phyloP scores from a whole-genome alignment of 345 rosid species.

The Kernera saxatilis region DNA sequence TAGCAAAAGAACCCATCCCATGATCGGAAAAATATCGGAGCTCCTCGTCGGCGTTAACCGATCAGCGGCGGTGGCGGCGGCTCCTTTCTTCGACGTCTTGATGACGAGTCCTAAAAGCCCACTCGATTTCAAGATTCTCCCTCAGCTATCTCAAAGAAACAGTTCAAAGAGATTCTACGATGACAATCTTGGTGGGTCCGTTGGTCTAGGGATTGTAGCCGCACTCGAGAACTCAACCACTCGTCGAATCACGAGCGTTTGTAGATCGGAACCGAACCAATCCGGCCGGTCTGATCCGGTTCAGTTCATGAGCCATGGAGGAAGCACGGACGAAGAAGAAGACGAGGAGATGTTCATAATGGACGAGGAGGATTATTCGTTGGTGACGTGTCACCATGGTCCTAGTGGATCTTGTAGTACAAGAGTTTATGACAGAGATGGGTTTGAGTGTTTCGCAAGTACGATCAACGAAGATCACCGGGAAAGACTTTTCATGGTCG shows the following conservation, averaged over 20 bases:
- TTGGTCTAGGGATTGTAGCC: slow-evolving; percentile 77
- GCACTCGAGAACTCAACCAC: slow-evolving; percentile 54
- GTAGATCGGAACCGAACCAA: slow-evolving; percentile 24
- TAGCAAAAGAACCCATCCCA: slow-evolving; percentile 59
- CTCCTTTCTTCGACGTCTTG: slow-evolving; percentile 34
- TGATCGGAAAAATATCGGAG: slow-evolving; percentile 68
- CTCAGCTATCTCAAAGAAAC: slow-evolving; percentile 50
- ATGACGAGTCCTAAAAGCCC: slow-evolving; percentile 66
- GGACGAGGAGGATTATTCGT: slow-evolving; percentile 65
- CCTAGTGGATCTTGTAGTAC: slow-evolving; percentile 42
- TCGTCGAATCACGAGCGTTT: slow-evolving; percentile 18
- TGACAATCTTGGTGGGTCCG: slow-evolving; percentile 56
- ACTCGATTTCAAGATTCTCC: slow-evolving; percentile 46
- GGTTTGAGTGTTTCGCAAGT: slow-evolving; percentile 23
- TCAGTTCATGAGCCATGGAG: slow-evolving; percentile 30
- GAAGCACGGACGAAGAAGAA: slow-evolving; percentile 27
- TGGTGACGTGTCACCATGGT: slow-evolving; percentile 52
- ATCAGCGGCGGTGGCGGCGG: slow-evolving; percentile 9
- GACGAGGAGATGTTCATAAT: slow-evolving; percentile 38
- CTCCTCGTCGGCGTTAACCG: slow-evolving; percentile 54
- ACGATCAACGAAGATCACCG: slow-evolving; percentile 1
- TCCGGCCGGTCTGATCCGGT: slow-evolving; percentile 35
- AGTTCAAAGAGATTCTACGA: slow-evolving; percentile 40
- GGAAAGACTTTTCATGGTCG: slow-evolving; percentile 8
- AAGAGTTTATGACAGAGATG: slow-evolving; percentile 48